These are phyloP conservation scores for Claviceps paspali DNA, from an alignment of 2,329 filamentous ascomycete genomes.

Conservation along the genomic window DNA sequence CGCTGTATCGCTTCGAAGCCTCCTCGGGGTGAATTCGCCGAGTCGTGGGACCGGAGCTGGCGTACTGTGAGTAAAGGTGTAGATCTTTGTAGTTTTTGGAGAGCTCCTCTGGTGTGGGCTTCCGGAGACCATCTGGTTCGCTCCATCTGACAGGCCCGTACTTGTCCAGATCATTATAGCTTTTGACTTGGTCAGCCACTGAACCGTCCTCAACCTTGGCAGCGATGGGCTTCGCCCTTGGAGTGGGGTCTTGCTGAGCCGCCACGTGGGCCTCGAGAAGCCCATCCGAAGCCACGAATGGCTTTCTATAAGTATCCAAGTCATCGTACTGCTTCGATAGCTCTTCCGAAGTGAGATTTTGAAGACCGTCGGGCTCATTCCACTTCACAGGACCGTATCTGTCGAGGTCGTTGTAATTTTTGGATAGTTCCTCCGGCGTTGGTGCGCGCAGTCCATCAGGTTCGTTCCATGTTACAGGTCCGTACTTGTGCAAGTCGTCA, in stretches of 20 bases:
- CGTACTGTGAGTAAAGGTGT: conserved; percentile 9
- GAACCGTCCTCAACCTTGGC: conserved; percentile 4
- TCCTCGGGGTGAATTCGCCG: conserved; percentile 18
- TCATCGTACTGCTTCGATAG: conserved; percentile 20
- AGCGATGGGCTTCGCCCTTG: conserved; percentile 6
- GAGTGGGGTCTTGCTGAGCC: conserved; percentile 6
- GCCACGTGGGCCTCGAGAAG: conserved; percentile 7
- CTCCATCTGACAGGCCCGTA: conserved; percentile 7
- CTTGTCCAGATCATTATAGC: conserved; percentile 6
- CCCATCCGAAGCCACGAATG: conserved; percentile 5
- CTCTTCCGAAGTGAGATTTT: conserved; percentile 14
- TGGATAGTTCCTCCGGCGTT: conserved; percentile 23
- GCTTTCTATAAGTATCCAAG: conserved; percentile 16
- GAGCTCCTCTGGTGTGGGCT: conserved; percentile 12
- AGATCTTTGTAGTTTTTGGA: conserved; percentile 18
- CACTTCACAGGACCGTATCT: conserved; percentile 17
- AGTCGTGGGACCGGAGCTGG: conserved; percentile 12
- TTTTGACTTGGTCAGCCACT: not conserved
- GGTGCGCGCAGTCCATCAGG: conserved; percentile 17
- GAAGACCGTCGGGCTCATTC: conserved; percentile 16
- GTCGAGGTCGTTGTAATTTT: conserved; percentile 22
- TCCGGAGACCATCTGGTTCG: conserved; percentile 6
- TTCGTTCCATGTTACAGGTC: conserved; percentile 21
- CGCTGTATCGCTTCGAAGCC: conserved; percentile 21
- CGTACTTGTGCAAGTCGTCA: conserved; percentile 22